Evolutionary conservation across 2,329 filamentous ascomycete species (phyloP), one percentile per base, ranked within the genome.

Genomic region (Colletotrichum sp.): DNA sequence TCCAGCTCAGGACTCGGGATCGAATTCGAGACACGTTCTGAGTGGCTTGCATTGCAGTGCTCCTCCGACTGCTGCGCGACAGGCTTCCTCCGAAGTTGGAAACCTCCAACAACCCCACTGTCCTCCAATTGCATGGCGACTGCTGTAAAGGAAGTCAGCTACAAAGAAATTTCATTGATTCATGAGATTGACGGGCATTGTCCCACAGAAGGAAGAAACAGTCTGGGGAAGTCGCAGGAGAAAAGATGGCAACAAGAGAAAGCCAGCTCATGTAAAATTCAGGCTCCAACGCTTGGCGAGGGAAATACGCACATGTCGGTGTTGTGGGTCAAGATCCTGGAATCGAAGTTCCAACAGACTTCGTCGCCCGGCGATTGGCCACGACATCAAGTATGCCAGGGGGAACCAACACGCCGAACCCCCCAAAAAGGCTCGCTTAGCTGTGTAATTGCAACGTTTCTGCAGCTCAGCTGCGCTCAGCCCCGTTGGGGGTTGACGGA

Each of bases 341-440:
- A n/a, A 44, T 44, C 5, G 39, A 44, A 2, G 39, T 44, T 44
- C 39, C 39, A 44, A 44, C 39, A 44, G 5, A n/a, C 39, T 44
- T 44, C 39, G 39, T 44, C 39, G 39, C 16, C 3, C 3, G 39
- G 18, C 39, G 1, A 44, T 44, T 44, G 39, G 39, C 39, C 39
- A 44, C 18, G 2, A 3, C 2, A 3, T 18, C 0, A 6, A n/a
- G 0, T 44, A 9, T 44, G 3, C 18, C 39, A 44, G 39, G 39
- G 36, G 8, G 1, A 2, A 44, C 39, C 39, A 44, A 44, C 39
- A 44, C 39, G 39, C 18, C 39, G 39, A 44, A 44, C 1, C 3
- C 39, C 34, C 39, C 2, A 44, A 18, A 44, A n/a, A 44, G 16
- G 39, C 39, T 44, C 39, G 39, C 39, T 44, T 44, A 44, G 39